A percentile compares a stretch with the other conserved stretches of the same genome.
Evolutionary conservation across 768 basidiomycete species (phyloP).

Genomic region (Asterophora lycoperdoides): DNA sequence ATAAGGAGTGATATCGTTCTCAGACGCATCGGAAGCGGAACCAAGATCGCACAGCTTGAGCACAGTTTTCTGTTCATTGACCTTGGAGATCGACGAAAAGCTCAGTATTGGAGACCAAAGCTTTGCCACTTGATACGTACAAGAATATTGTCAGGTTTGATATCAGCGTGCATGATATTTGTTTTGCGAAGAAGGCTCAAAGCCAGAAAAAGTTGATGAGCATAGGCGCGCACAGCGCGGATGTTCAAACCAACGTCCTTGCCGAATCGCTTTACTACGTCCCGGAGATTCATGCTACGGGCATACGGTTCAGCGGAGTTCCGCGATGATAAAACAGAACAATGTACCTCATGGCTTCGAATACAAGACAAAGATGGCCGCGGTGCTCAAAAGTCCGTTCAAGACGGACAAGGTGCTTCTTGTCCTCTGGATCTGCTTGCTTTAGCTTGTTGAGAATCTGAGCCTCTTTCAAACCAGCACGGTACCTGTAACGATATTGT

Average conservation of each 20-base stretch:
- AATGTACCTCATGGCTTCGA: conserved; percentile 86
- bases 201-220: conserved; percentile 91
- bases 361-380: conserved; percentile 94
- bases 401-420: conserved; percentile 92
- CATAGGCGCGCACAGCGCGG: conserved; percentile 96
- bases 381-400: conserved; percentile 96
- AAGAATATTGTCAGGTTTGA: conserved; percentile 97
- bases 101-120: neutral
- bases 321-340: neutral
- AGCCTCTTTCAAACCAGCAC: conserved; percentile 89
- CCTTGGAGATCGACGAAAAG: conserved; percentile 40
- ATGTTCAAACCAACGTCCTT: conserved; percentile 97
- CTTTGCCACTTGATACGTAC: conserved; percentile 41
- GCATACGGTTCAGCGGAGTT: conserved; percentile 1
- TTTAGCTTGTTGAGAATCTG: conserved; percentile 83
- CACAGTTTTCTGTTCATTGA: conserved; percentile 90
- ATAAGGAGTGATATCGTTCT: conserved; percentile 97
- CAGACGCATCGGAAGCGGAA: conserved; percentile 91
- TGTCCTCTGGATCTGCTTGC: conserved; percentile 92
- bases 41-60: conserved; percentile 96
- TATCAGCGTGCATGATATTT: conserved; percentile 96
- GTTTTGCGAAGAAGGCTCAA: conserved; percentile 81
- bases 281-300: conserved; percentile 92
- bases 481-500: conserved; percentile 58
- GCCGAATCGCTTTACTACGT: conserved; percentile 96